Evolutionary conservation across 192 early-diverging fungal species (phyloP).

Genomic region (Gamsiella multidivaricata): DNA sequence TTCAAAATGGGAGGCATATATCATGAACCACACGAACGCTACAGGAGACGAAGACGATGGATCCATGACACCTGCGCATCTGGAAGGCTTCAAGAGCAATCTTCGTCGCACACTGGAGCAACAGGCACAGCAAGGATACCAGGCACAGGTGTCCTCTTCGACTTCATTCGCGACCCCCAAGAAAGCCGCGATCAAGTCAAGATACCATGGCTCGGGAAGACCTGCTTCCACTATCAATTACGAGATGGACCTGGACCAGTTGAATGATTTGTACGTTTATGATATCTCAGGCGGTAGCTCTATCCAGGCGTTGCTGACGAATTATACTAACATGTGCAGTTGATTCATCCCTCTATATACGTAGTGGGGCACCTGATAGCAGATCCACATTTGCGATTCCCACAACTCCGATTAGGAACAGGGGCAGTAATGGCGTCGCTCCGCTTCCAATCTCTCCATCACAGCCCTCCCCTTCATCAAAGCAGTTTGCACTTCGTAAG

Average conservation of each 20-base stretch:
- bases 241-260: conserved; percentile 16
- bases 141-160: conserved; percentile 2
- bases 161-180: conserved; percentile 25
- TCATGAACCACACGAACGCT: conserved; percentile 20
- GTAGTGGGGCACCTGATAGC: conserved; percentile 5
- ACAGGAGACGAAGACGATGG: conserved; percentile 24
- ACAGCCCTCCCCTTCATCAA: conserved; percentile 22
- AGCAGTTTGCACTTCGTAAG: conserved; percentile 38
- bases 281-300: too few relatives aligned
- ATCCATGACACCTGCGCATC: conserved; percentile 23
- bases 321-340: too few relatives aligned
- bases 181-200: conserved; percentile 24
- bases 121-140: conserved; percentile 4
- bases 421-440: neutral
- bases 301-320: too few relatives aligned
- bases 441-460: conserved; percentile 1
- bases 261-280: conserved; percentile 24
- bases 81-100: conserved; percentile 41
- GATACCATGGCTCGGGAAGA: conserved; percentile 6
- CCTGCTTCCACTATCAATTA: conserved; percentile 6
- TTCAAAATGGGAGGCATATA: conserved; percentile 51
- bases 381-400: neutral
- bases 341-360: neutral
- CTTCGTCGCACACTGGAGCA: conserved; percentile 37
- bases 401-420: conserved; percentile 15